Conservation (phyloP, 2,329 filamentous ascomycete genomes). For the Botrytis squamosa region DNA sequence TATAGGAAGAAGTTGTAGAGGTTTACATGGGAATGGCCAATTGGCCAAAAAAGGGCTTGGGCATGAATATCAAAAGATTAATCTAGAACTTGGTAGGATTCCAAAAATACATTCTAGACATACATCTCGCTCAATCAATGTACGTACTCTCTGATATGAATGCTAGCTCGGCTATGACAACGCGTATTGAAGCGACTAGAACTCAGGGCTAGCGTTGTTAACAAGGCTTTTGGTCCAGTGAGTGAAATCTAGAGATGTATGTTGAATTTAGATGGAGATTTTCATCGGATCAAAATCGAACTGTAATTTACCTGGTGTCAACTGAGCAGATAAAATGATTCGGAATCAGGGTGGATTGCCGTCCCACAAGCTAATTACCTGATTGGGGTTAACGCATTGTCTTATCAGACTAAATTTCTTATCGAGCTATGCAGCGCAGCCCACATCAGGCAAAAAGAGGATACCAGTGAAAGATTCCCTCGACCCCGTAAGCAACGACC, state of each 20-base stretch:
- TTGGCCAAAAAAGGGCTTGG: background rate
- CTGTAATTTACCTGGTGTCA: background rate
- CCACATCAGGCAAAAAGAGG: background rate
- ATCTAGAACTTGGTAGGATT: background rate
- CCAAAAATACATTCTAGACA: background rate
- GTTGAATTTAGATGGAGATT: background rate
- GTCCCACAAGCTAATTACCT: background rate
- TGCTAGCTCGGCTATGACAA: background rate
- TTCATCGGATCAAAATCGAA: background rate
- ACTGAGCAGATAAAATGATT: background rate
- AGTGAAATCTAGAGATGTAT: background rate
- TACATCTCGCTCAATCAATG: background rate
- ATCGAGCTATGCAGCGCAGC: background rate
- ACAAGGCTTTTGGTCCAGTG: background rate
- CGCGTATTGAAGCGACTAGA: background rate
- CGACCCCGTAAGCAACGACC: background rate
- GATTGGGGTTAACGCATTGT: background rate
- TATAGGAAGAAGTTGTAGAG: constrained; percentile 62
- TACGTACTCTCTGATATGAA: background rate
- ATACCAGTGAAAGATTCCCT: background rate
- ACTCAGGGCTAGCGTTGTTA: background rate
- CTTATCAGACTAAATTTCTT: background rate
- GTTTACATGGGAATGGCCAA: background rate
- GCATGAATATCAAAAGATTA: background rate
- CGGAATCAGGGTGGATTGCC: background rate